Conservation (phyloP, 1,139 yeast species). For the Zhuliangozyma blackwelliae region DNA sequence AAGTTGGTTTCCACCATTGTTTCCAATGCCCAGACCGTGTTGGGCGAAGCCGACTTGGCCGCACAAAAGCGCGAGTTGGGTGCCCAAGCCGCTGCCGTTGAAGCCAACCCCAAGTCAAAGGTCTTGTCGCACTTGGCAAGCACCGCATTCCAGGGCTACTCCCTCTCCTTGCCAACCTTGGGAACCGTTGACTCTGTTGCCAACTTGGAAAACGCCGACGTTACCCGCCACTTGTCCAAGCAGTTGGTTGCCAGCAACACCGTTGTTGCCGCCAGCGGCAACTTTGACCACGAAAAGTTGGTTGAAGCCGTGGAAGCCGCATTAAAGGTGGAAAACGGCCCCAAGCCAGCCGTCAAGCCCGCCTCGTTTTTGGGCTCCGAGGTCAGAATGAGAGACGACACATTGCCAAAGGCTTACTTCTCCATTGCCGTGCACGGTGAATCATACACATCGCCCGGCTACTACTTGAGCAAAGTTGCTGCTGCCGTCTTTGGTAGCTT, state of each 20-base stretch:
- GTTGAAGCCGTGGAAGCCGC: slow-evolving; percentile 58
- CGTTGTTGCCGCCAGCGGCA: slow-evolving; percentile 72
- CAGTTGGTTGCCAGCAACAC: slow-evolving; percentile 60
- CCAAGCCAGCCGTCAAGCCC: slow-evolving; percentile 49
- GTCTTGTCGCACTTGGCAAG: slow-evolving; percentile 72
- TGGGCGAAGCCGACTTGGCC: slow-evolving; percentile 32
- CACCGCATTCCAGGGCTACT: slow-evolving; percentile 81
- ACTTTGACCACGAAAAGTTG: slow-evolving; percentile 61
- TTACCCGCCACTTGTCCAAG: slow-evolving; percentile 50
- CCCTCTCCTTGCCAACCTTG: slow-evolving; percentile 67
- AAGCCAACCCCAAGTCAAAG: slow-evolving; percentile 42
- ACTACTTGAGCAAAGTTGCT: slow-evolving; percentile 68
- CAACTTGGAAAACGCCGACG: slow-evolving; percentile 55
- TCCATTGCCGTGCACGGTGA: slow-evolving; percentile 75
- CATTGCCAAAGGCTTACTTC: slow-evolving; percentile 74
- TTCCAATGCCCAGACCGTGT: slow-evolving; percentile 28
- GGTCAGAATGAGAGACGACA: slow-evolving; percentile 83
- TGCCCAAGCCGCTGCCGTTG: slow-evolving; percentile 40
- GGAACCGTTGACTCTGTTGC: slow-evolving; percentile 66
- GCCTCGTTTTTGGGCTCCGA: slow-evolving; percentile 78
- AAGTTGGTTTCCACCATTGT: slow-evolving; percentile 32
- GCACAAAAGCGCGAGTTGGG: slow-evolving; percentile 34
- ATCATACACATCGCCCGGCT: slow-evolving; percentile 56
- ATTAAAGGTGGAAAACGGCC: slow-evolving; percentile 47
- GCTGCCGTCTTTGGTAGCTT: slow-evolving; percentile 65